Evolutionary conservation across 2,329 filamentous ascomycete species (phyloP), one percentile per base, ranked within the genome.

Genomic region (Beauveria pseudobassiana): DNA sequence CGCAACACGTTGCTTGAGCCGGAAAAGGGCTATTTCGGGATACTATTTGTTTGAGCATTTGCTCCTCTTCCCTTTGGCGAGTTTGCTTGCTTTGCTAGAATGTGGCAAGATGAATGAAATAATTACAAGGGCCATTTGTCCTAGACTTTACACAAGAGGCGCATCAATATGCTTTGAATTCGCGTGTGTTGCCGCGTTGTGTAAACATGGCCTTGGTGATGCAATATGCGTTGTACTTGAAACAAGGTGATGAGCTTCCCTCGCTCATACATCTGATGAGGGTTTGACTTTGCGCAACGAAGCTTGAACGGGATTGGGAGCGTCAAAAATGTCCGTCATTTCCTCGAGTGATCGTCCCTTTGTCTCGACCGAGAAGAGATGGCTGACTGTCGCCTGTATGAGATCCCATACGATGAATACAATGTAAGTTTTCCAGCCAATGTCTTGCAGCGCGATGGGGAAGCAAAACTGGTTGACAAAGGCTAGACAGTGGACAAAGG

Each of bases 341-440:
- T 72, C 67, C 62, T 72, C 69, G 20, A 71, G 62, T 1, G 64
- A 66, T 3, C 63, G 51, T 3, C 67, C 69, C 58, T 68, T 69
- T 8, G 70, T 72, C 64, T 71, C 70, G 1, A 69, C 69, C 34
- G 68, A 70, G 34, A 73, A 70, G 63, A 76, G 74, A 64, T 73
- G 78, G 48, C 49, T 59, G 16, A 59, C 46, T n/a, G 56, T 54
- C 1, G 55, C 54, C 22, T 59, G 54, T 8, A 59, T 38, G 2
- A 53, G 40, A 34, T 57, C 56, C 34, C 52, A 57, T 3, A 42
- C 54, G 28, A 62, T 62, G 30, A 57, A 71, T 65, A 77, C 75
- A 49, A 74, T 74, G 67, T 76, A 78, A 38, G 79, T 72, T 66
- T 78, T 76, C 72, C 75, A 79, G 20, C 63, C 64, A 40, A 78